Base-by-base conservation (phyloP, 192 early-diverging fungal genomes). In the Backusella macrospora region DNA sequence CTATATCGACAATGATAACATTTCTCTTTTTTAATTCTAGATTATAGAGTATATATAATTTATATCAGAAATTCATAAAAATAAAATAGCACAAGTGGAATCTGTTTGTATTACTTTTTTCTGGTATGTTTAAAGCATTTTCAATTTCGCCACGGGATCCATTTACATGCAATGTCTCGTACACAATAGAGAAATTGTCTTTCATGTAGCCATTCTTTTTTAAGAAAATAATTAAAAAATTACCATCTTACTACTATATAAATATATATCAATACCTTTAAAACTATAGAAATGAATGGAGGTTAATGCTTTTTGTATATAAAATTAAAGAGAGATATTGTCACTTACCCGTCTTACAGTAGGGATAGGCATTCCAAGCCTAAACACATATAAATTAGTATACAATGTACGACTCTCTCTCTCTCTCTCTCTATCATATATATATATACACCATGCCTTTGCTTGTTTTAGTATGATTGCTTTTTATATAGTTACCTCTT, bases 301-400 rank as follows among this genome's bases (percentile, higher is more conserved):
- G 7, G 13, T 55, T 55, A 55, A 10, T 8, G 10, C 23, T 23
- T 21, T 10, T 46, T 14, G 23, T 55, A n/a, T 23, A 4, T 48
- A 48, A n/a, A n/a, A 48, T 1, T n/a, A 49, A 55, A 10, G 4
- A 10, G 14, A 9, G 4, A 3, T 55, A 18, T 21, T 23, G 7
- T 21, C 10, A n/a, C 5, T 65, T 74, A 78, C 75, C 79, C 23
- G 79, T 81, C 73, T 76, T 82, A 62, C 78, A 82, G 80, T 90
- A 88, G 6, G 92, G 92, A 66, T 92, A 94, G 37, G 89, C 92
- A 75, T 94, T 94, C 92, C 92, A 94, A 62, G 92, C 92, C 66
- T 73, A 64, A 49, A 13, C 34, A 15, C 52, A 23, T 23, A 59
- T 59, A 18, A 23, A 59, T 59, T 59, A 23, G 12, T 59, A 26